Conservation (phyloP, 495 filamentous ascomycete genomes). For the Tetracladium marchalianum region DNA sequence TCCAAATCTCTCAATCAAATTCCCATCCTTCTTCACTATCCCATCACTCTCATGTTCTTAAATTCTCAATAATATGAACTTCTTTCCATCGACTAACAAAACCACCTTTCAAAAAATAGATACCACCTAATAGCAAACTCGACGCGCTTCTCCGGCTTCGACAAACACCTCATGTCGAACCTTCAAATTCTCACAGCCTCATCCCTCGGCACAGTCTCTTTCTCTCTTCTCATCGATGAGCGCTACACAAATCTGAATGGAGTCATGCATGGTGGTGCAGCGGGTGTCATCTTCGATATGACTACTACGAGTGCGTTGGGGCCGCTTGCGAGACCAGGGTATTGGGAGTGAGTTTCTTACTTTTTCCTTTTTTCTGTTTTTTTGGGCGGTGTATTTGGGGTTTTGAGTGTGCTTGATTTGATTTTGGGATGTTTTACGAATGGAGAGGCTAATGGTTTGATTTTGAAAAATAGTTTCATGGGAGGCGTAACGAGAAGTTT, state of each 20-base stretch:
- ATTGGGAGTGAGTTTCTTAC: slow-evolving; percentile 26
- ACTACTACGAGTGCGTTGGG: slow-evolving; percentile 32
- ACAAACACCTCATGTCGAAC: slow-evolving; percentile 26
- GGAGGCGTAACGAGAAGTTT: slow-evolving; percentile 32
- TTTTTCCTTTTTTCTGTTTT: background rate
- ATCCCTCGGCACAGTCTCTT: slow-evolving; percentile 15
- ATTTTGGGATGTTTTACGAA: background rate
- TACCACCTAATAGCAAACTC: slow-evolving; percentile 14
- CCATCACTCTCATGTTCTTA: background rate
- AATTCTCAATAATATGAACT: background rate
- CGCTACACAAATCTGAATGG: slow-evolving; percentile 19
- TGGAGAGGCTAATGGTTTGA: background rate
- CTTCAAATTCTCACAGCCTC: slow-evolving; percentile 26
- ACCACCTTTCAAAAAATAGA: slow-evolving; percentile 3
- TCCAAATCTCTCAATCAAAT: background rate
- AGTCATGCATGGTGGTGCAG: slow-evolving; percentile 35
- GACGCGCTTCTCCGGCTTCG: slow-evolving; percentile 19
- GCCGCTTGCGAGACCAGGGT: slow-evolving; percentile 28
- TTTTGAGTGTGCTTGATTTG: background rate
- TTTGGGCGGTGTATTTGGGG: too few relatives aligned
- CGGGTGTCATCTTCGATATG: slow-evolving; percentile 37
- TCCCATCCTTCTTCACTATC: background rate
- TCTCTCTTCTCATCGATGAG: slow-evolving; percentile 12
- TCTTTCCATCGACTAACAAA: background rate
- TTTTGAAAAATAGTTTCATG: slow-evolving; percentile 23